These are phyloP conservation scores for Colletotrichum echinochloae DNA, from an alignment of 2,329 filamentous ascomycete species.

Conservation along the genomic window DNA sequence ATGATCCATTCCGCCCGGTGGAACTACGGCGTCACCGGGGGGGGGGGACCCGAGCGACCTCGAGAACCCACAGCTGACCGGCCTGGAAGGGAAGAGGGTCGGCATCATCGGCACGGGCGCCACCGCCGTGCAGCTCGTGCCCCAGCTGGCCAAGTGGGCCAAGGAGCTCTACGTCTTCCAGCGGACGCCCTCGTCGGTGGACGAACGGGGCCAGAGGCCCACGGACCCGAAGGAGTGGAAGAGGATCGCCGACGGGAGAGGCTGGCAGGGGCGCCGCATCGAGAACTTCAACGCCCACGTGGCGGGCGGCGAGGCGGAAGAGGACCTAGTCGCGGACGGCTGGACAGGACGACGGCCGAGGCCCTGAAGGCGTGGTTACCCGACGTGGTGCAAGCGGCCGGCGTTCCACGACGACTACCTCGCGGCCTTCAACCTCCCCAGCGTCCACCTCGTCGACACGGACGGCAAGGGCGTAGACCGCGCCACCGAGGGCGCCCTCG, in stretches of 20 bases:
- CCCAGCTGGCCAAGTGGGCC: conserved; percentile 59
- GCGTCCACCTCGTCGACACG: conserved; percentile 72
- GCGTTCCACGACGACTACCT: conserved; percentile 72
- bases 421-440: conserved; percentile 66
- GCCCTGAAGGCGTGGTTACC: conserved; percentile 72
- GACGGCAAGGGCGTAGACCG: conserved; percentile 62
- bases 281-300: conserved; percentile 58
- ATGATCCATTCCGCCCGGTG: conserved; percentile 61
- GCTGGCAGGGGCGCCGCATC: conserved; percentile 63
- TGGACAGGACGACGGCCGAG: conserved; percentile 63
- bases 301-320: conserved; percentile 46
- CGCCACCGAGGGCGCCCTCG: conserved; percentile 59
- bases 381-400: conserved; percentile 72
- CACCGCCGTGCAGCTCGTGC: conserved; percentile 59
- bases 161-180: conserved; percentile 68
- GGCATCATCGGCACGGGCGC: conserved; percentile 64
- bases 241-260: conserved; percentile 50
- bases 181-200: conserved; percentile 62
- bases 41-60: conserved; percentile 55
- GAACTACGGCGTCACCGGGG: conserved; percentile 58
- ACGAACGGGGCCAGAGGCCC: conserved; percentile 51
- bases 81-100: conserved; percentile 60
- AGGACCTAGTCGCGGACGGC: conserved; percentile 61
- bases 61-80: conserved; percentile 54
- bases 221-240: conserved; percentile 58